Evolutionary conservation across 2,329 filamentous ascomycete genomes (phyloP).

Genomic region (Penicillium corylophilum): DNA sequence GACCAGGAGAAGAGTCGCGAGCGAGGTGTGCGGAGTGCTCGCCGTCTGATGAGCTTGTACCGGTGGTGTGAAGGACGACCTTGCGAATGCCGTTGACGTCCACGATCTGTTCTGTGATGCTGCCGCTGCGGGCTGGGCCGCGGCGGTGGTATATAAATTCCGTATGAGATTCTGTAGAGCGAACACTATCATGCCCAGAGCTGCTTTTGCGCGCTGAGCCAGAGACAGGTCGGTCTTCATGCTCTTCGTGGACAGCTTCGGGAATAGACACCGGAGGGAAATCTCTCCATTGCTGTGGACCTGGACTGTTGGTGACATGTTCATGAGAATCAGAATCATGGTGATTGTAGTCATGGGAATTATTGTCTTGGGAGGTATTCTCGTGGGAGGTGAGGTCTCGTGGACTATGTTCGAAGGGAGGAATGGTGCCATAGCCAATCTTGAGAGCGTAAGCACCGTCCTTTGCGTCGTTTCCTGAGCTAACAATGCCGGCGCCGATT

Average conservation of each 20-base stretch:
- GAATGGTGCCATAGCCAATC: conserved; percentile 54
- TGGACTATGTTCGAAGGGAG: conserved; percentile 8
- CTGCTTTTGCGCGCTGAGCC: conserved; percentile 19
- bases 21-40: conserved; percentile 18
- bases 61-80: conserved; percentile 69
- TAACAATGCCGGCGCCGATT: conserved; percentile 55
- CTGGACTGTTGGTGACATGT: conserved; percentile 26
- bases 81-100: conserved; percentile 73
- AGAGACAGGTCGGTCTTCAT: conserved; percentile 23
- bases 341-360: neutral
- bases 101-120: conserved; percentile 75
- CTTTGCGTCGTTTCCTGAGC: conserved; percentile 57
- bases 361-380: neutral
- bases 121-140: conserved; percentile 65
- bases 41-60: conserved; percentile 50
- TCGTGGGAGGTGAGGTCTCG: neutral
- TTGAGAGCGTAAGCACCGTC: conserved; percentile 65
- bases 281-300: conserved; percentile 24
- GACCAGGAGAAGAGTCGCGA: conserved; percentile 7
- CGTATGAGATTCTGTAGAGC: conserved; percentile 22
- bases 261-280: conserved; percentile 30
- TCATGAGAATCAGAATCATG: neutral
- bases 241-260: conserved; percentile 32
- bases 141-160: conserved; percentile 37
- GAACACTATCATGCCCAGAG: conserved; percentile 25